Base-by-base conservation (phyloP, 2,329 filamentous ascomycete species). In the Fusarium brachygibbosum region DNA sequence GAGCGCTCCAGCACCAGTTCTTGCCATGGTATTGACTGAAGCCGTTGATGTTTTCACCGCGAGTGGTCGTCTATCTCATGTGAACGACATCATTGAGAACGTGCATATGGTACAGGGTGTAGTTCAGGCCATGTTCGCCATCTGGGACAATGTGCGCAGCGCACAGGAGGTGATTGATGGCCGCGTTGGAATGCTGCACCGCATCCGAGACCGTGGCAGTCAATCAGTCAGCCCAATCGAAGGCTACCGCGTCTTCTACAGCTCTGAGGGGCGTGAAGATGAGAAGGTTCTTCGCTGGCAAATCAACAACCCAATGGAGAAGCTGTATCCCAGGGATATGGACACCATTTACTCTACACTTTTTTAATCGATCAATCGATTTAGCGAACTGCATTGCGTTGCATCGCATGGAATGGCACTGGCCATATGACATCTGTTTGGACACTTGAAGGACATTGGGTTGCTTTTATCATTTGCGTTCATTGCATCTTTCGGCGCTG, bases 31-130 rank as follows among this genome's bases (percentile, higher is more conserved):
- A 8, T 84, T 91, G 25, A 80, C 89, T 34, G 85, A 88, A 48
- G 90, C 90, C 0, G 82, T 90, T 34, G 91, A 93, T 70, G 86
- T 92, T 2, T 81, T 92, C 57, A 87, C 87, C 14, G 86, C 90
- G 1, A 87, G 85, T 7, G 88, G 90, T 2, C 74, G 82, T 1
- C 76, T 90, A 9, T 78, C 82, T 0, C 81, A 84, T 14, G 75
- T 92, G 13, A 76, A 83, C 2, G 79, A 82, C 13, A 80, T 87
- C 28, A 82, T 91, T 37, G 82, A 86, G 12, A 82, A 84, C 13
- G 83, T 91, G 50, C 79, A 81, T 19, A 82, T 84, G 32, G 86
- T 86, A 0, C 77, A 87, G 35, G 80, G 82, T 10, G 83, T 86
- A 14, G 78, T 92, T 19, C 84, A 87, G 17, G 83, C 87, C 55